Base-by-base conservation (phyloP, 1,284 basidiomycete genomes). In the Boletellus dicymbophilus region DNA sequence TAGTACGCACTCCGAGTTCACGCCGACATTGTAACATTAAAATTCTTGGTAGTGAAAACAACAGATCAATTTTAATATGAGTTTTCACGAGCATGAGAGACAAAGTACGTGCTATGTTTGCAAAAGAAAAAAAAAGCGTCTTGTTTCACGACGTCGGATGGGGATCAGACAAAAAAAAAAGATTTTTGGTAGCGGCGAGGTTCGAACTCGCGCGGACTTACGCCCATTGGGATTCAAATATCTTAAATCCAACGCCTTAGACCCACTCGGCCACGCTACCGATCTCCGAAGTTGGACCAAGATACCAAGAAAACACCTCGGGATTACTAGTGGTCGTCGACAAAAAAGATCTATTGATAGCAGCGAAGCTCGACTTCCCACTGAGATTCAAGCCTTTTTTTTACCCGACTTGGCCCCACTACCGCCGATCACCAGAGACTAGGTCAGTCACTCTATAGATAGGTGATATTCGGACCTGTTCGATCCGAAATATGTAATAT, bases 171-270 rank as follows among this genome's bases (percentile, higher is more conserved):
- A 15, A 45, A 37, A 22, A n/a, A 42, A 33, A 9, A n/a, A 16
- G 3, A n/a, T n/a, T 2, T 13, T 28, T 85, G 84, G 83, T 82
- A 82, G 78, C 81, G 80, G 84, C 83, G 84, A 85, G 84, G 82
- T 84, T 86, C 84, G 84, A 87, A 86, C 84, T 85, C 84, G 82
- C 84, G 84, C 83, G 83, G 81, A 74, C 76, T 81, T 75, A 39
- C 81, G 76, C 79, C 81, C 82, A 86, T 85, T 84, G 83, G 84
- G 82, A 85, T 78, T 78, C 81, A 82, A 44, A 58, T 58, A 49
- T 61, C 84, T 87, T 87, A 86, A 86, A 84, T 85, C 84, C 84
- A 84, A 85, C 84, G 82, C 84, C 84, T 86, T 86, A 84, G 81
- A 85, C 82, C 83, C 68, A 83, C 84, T 85, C 84, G 82, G 82